Conservation (phyloP, 441 rosid species). For the Populus hybrid region DNA sequence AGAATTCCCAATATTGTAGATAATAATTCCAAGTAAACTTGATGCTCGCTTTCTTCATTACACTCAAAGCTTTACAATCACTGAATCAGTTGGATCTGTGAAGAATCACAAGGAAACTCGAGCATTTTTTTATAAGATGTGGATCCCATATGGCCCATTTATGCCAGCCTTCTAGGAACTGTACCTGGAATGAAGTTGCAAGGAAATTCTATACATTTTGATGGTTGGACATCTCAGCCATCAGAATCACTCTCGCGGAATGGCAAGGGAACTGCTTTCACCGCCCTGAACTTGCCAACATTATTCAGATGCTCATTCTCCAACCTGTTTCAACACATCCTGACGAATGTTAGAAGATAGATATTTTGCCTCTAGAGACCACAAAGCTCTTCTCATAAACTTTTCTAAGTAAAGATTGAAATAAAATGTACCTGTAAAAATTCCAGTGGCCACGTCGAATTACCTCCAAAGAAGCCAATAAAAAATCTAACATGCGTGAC, state of each 20-base stretch:
- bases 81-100: constrained; percentile 16
- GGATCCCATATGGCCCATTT: background rate
- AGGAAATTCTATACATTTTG: background rate
- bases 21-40: constrained; percentile 3
- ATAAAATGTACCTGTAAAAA: constrained; percentile 66
- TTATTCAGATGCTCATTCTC: constrained; percentile 95
- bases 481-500: constrained; percentile 71
- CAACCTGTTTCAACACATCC: constrained; percentile 45
- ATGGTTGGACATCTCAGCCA: constrained; percentile 24
- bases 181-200: background rate
- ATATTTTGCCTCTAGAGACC: background rate
- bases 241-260: constrained; percentile 76
- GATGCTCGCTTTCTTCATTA: constrained; percentile 11
- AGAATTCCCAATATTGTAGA: constrained; percentile 3
- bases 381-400: background rate
- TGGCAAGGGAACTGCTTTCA: constrained; percentile 87
- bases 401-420: background rate
- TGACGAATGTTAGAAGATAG: background rate
- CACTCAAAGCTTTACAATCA: constrained; percentile 22
- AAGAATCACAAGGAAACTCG: constrained; percentile 8
- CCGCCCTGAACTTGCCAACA: constrained; percentile 85
- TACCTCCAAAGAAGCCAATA: constrained; percentile 86
- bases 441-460: constrained; percentile 97
- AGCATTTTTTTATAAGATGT: constrained; percentile 9
- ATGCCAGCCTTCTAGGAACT: constrained; percentile 6